A percentile compares a stretch with the other conserved stretches of the same genome.
Conservation (phyloP, 192 early-diverging fungal species). For the Backusella circina region DNA sequence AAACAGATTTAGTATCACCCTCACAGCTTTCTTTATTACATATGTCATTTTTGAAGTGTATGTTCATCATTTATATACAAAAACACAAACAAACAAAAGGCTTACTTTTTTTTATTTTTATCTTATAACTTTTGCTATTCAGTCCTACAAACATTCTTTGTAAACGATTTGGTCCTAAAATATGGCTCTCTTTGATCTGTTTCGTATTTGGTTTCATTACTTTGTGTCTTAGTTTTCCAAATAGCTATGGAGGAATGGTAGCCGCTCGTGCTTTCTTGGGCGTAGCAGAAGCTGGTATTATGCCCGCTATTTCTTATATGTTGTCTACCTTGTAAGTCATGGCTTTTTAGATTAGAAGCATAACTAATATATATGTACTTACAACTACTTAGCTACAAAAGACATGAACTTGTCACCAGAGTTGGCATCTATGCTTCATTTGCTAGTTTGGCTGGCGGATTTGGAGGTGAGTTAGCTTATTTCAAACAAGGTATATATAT, state of each 20-base stretch:
- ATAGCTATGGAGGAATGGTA: constrained; percentile 3
- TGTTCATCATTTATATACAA: background rate
- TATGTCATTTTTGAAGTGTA: constrained; percentile 9
- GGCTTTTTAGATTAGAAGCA: too few relatives aligned
- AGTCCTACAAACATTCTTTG: constrained; percentile 7
- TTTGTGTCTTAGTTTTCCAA: background rate
- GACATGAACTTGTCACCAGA: background rate
- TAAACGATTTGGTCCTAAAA: constrained; percentile 4
- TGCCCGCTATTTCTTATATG: constrained; percentile 10
- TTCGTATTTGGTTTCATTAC: constrained; percentile 10
- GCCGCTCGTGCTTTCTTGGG: constrained; percentile 8
- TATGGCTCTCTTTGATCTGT: constrained; percentile 5
- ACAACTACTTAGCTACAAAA: background rate
- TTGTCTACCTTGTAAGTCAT: constrained; percentile 6
- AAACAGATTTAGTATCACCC: constrained; percentile 8
- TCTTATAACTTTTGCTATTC: too few relatives aligned
- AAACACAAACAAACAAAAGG: background rate
- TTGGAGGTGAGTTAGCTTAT: background rate
- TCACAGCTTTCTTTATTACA: constrained; percentile 11
- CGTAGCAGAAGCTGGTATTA: constrained; percentile 9
- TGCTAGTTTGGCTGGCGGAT: background rate
- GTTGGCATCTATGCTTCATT: background rate
- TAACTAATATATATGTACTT: too few relatives aligned
- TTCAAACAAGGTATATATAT: too few relatives aligned
- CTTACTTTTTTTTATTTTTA: background rate